phyloP scores from a whole-genome alignment of 352 stramenopile genomes.

The Phytophthora citrophthora region DNA sequence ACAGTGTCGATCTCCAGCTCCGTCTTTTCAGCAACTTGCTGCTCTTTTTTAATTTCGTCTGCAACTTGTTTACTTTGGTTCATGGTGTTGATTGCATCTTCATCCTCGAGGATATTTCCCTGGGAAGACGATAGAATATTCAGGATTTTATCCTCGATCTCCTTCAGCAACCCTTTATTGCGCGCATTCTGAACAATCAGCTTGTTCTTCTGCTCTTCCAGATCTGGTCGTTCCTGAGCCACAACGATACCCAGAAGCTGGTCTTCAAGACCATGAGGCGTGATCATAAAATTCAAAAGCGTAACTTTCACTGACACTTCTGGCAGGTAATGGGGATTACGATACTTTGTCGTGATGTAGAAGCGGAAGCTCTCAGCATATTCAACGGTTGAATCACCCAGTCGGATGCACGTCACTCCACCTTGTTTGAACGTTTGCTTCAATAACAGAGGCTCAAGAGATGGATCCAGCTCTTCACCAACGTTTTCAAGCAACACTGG shows the following conservation, averaged over 20 bases:
- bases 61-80: constrained; percentile 91
- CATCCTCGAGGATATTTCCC: constrained; percentile 95
- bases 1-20: constrained; percentile 92
- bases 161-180: constrained; percentile 92
- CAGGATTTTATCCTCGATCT: constrained; percentile 95
- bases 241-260: constrained; percentile 94
- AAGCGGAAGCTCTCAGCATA: constrained; percentile 94
- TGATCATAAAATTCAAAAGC: constrained; percentile 97
- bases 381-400: constrained; percentile 94
- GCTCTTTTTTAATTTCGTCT: constrained; percentile 94
- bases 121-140: constrained; percentile 91
- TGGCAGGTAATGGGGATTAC: constrained; percentile 94
- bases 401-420: constrained; percentile 90
- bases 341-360: constrained; percentile 95
- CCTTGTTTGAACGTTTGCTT: constrained; percentile 96
- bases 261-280: constrained; percentile 91
- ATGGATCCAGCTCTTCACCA: constrained; percentile 92
- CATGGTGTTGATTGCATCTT: constrained; percentile 93
- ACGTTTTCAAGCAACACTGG: constrained; percentile 94
- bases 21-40: constrained; percentile 90
- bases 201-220: constrained; percentile 94
- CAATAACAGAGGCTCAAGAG: constrained; percentile 92
- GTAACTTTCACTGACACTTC: constrained; percentile 95
- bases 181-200: constrained; percentile 92
- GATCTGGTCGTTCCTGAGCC: constrained; percentile 89